Base-by-base conservation (phyloP, 345 rosid species). In the Boechera retrofracta region DNA sequence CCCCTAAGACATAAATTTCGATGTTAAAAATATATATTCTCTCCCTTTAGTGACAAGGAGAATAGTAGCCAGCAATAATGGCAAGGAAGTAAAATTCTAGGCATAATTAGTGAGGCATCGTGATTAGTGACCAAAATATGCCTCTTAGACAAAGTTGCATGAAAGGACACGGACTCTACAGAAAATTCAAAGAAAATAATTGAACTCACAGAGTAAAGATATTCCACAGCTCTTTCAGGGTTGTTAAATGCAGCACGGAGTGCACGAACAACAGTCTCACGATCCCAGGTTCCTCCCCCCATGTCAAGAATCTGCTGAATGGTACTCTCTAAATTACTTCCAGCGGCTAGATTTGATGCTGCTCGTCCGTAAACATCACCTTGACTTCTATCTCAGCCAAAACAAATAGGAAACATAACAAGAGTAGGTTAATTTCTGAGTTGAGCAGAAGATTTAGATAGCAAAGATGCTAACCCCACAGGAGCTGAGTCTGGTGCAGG, bases 151-250 rank as follows among this genome's bases (percentile, higher is more conserved):
- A 64, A 64, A 74, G 55, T 4, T 15, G 16, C 35, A 53, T 36
- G 18, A 38, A 3, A 13, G 32, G 16, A 45, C n/a, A 33, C 10
- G 4, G 8, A 2, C 41, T 61, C 35, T 41, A 39, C 11, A 39
- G 3, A 0, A 62, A 26, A 48, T 15, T 29, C 42, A 69, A 21
- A 26, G 28, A 55, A 28, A 21, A 7, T 32, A 15, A 67, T 52
- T 29, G 36, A 56, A 81, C 97, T 76, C 72, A 92, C 97, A 75
- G 97, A 83, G 71, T 91, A 95, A 58, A 95, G 84, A 82, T 95
- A 95, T 82, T 95, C 98, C 77, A 95, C 96, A 82, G 99, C 99
- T 80, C 98, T 88, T 84, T 89, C 97, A 0, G 97, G 99, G 64
- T 92, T 92, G 83, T 92, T 95, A 82, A 57, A 95, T 60, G 97